Base-by-base conservation (phyloP, 768 basidiomycete species). In the Tricholomella constricta region DNA sequence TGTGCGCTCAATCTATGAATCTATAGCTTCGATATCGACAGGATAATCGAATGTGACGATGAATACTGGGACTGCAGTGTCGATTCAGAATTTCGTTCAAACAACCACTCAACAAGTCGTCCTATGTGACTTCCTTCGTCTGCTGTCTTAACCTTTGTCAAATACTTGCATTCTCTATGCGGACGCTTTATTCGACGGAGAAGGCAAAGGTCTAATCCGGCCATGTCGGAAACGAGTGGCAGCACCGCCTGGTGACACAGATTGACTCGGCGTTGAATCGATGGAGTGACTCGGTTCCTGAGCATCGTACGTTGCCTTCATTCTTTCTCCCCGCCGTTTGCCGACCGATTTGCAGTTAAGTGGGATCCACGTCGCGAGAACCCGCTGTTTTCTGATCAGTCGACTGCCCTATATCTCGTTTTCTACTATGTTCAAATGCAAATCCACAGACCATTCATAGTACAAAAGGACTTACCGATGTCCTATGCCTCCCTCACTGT, bases 171-270 rank as follows among this genome's bases (percentile, higher is more conserved):
- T 85, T 85, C 48, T 77, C 79, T 1, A 64, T 88, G 41, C 72
- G 85, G 14, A 86, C 86, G 0, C 81, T 89, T 42, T 93, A 92
- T 65, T 85, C 89, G 17, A 88, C 89, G 57, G 89, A 87, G 64
- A 88, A 86, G 61, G 82, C 82, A 0, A 85, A 86, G 60, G 69
- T 82, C 12, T 65, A 82, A 1, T 73, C 87, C 8, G 86, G 85
- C 10, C 81, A 83, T 56, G 78, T 79, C 3, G 84, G 82, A 2
- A 48, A 70, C 54, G 51, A 83, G 49, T 88, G 86, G 87, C 85
- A 86, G 52, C 78, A 86, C 46, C 72, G 78, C 48, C 79, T 85
- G 27, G 84, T 89, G 2, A 78, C 85, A 6, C 84, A 88, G 50
- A 67, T 89, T 1, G 86, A 89, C 61, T 85, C 84, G 4, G 80